Conservation (phyloP, 2,329 filamentous ascomycete genomes). For the Fusarium robinianum region DNA sequence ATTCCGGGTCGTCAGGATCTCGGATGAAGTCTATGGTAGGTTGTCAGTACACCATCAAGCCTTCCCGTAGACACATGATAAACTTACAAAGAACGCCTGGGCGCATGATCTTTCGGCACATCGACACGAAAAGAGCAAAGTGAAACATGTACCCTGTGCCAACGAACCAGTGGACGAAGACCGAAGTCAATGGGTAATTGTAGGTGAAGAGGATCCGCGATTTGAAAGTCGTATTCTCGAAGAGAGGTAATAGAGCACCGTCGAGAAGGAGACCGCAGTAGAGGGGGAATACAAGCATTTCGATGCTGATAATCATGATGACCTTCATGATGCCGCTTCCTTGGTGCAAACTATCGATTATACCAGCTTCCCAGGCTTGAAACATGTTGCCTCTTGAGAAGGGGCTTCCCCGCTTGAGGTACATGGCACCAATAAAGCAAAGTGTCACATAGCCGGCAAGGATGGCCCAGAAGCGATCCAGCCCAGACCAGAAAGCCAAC, state of each 20-base stretch:
- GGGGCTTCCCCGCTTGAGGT: slow-evolving; percentile 73
- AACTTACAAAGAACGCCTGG: slow-evolving; percentile 85
- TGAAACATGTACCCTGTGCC: slow-evolving; percentile 99
- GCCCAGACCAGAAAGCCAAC: slow-evolving; percentile 69
- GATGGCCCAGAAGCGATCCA: slow-evolving; percentile 72
- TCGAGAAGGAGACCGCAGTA: slow-evolving; percentile 95
- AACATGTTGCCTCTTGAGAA: slow-evolving; percentile 63
- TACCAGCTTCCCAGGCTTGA: slow-evolving; percentile 71
- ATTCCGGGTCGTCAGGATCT: slow-evolving; percentile 96
- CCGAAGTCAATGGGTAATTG: slow-evolving; percentile 81
- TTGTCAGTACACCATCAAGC: slow-evolving; percentile 16
- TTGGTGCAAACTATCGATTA: slow-evolving; percentile 86
- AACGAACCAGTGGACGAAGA: slow-evolving; percentile 98
- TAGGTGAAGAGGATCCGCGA: slow-evolving; percentile 79
- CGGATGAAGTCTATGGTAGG: slow-evolving; percentile 79
- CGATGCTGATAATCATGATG: slow-evolving; percentile 96
- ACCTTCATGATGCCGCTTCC: slow-evolving; percentile 97
- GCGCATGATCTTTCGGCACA: slow-evolving; percentile 98
- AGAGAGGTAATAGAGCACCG: slow-evolving; percentile 83
- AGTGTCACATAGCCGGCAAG: slow-evolving; percentile 80
- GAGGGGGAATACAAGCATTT: slow-evolving; percentile 96
- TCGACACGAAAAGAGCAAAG: slow-evolving; percentile 96
- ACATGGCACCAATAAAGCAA: slow-evolving; percentile 74
- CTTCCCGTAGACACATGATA: background rate
- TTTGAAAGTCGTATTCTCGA: slow-evolving; percentile 76